Conservation (phyloP, 2,329 filamentous ascomycete genomes). For the Ophiosphaerella herpotricha region DNA sequence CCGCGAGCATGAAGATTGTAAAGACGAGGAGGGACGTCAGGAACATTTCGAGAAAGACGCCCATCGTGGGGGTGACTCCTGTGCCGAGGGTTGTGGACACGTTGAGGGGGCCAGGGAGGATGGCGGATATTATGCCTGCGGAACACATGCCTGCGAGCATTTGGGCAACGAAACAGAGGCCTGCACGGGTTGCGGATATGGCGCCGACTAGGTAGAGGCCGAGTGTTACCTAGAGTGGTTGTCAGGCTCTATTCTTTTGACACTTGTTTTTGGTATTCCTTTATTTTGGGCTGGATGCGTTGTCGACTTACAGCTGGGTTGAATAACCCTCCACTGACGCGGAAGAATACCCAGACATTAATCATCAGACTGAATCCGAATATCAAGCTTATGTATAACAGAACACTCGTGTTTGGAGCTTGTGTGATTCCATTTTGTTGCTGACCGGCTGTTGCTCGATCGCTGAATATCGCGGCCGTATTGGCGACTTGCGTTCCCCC, state of each 20-base stretch:
- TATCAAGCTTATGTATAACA: slow-evolving; percentile 44
- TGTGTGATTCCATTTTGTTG: slow-evolving; percentile 31
- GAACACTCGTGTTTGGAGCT: slow-evolving; percentile 37
- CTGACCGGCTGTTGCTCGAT: slow-evolving; percentile 27
- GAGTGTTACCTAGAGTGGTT: slow-evolving; percentile 37
- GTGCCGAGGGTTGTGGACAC: slow-evolving; percentile 43
- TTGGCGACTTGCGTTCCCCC: slow-evolving; percentile 47
- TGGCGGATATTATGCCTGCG: slow-evolving; percentile 40
- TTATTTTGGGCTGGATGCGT: background rate
- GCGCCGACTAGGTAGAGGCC: slow-evolving; percentile 44
- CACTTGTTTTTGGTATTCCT: background rate
- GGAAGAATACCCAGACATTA: slow-evolving; percentile 48
- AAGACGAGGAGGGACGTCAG: slow-evolving; percentile 47
- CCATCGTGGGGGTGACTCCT: slow-evolving; percentile 35
- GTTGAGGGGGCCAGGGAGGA: slow-evolving; percentile 41
- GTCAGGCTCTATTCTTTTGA: background rate
- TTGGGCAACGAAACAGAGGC: slow-evolving; percentile 41
- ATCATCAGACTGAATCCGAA: slow-evolving; percentile 48
- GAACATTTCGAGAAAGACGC: slow-evolving; percentile 49
- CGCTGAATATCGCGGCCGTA: slow-evolving; percentile 27
- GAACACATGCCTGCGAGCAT: slow-evolving; percentile 45
- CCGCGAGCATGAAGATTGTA: slow-evolving; percentile 64
- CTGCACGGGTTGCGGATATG: slow-evolving; percentile 28
- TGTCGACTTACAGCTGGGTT: slow-evolving; percentile 45
- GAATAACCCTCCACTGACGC: slow-evolving; percentile 46